Evolutionary conservation across 495 filamentous ascomycete genomes (phyloP).

Genomic region (Filosporella fistucella): DNA sequence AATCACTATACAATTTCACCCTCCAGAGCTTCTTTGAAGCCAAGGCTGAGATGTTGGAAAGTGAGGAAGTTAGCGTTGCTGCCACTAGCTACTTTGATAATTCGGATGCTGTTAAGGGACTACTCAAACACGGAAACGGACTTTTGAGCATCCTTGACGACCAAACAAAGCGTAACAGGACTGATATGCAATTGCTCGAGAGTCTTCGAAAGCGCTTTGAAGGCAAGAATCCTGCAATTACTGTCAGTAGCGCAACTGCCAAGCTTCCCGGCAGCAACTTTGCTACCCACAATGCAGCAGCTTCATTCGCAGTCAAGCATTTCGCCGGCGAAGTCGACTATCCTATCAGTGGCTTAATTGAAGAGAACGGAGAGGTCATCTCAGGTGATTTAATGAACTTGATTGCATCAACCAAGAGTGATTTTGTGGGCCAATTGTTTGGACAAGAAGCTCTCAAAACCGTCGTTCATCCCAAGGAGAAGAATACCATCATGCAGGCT

Average conservation of each 20-base stretch:
- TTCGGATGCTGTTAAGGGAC: constrained; percentile 82
- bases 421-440: constrained; percentile 86
- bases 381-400: constrained; percentile 95
- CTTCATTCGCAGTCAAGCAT: constrained; percentile 86
- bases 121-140: constrained; percentile 89
- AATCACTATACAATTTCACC: constrained; percentile 87
- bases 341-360: constrained; percentile 73
- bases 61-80: constrained; percentile 83
- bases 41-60: constrained; percentile 85
- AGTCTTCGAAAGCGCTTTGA: constrained; percentile 89
- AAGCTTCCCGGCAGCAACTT: constrained; percentile 77
- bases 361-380: constrained; percentile 94
- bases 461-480: constrained; percentile 85
- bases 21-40: constrained; percentile 94
- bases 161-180: constrained; percentile 83
- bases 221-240: constrained; percentile 85
- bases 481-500: constrained; percentile 88
- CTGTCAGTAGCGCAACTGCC: constrained; percentile 61
- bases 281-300: constrained; percentile 66
- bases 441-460: constrained; percentile 90
- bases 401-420: constrained; percentile 78
- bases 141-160: constrained; percentile 92
- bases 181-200: constrained; percentile 84
- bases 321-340: constrained; percentile 98
- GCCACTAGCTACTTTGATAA: constrained; percentile 98